Conservation (phyloP, 179 eudicot species). For the Heliamphora pulchella region DNA sequence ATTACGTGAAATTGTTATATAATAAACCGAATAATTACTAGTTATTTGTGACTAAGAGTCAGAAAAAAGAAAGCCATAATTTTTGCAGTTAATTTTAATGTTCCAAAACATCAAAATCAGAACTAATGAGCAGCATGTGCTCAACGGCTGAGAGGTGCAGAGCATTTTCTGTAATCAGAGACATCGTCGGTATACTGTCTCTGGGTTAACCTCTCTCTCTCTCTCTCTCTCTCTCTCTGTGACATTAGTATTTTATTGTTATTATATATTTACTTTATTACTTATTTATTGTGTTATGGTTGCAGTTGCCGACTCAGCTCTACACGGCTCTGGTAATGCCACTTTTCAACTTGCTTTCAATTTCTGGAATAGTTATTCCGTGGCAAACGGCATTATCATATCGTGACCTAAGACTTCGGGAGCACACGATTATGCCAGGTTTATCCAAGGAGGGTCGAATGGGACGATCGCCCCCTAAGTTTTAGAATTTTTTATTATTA, state of each 20-base stretch:
- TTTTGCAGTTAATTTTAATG: not conserved
- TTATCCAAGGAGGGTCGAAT: too few species aligned
- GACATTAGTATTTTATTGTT: too few species aligned
- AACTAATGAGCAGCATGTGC: not conserved
- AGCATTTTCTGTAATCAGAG: not conserved
- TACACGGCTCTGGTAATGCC: constrained; percentile 73
- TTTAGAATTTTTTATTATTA: too few species aligned
- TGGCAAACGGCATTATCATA: too few species aligned
- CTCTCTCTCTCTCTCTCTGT: not conserved
- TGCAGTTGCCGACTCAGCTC: constrained; percentile 89
- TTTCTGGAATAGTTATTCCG: too few species aligned
- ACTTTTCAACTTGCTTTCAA: constrained; percentile 1
- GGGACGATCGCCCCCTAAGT: too few species aligned
- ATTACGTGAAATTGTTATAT: too few species aligned
- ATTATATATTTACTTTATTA: too few species aligned
- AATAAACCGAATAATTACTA: not conserved
- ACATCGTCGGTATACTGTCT: not conserved
- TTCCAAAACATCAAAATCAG: not conserved
- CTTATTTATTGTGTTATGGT: constrained; percentile 14
- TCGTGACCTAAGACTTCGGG: too few species aligned
- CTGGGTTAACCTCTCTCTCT: not conserved
- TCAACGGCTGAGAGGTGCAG: not conserved
- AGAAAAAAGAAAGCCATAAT: too few species aligned
- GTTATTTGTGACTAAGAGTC: not conserved
- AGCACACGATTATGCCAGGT: too few species aligned